Conservation (phyloP, 2,329 filamentous ascomycete species). For the Nothopassalora personata region DNA sequence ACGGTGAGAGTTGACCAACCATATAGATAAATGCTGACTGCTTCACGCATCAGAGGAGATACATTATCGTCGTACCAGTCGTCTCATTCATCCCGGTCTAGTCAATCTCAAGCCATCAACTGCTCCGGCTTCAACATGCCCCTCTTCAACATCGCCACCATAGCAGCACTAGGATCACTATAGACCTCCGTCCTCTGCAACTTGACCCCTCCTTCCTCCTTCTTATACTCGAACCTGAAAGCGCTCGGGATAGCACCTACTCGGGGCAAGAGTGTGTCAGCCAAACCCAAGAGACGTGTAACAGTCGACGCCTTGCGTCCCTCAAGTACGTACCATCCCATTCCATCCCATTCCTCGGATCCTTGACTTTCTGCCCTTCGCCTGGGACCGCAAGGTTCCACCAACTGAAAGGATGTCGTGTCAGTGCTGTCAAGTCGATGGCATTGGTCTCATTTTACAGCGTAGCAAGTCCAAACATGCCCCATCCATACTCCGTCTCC, state of each 20-base stretch:
- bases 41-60: too few species aligned
- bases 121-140: conserved; percentile 24
- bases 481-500: conserved; percentile 24
- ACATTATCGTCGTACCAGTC: too few species aligned
- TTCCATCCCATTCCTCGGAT: conserved; percentile 15
- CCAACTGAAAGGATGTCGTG: neutral
- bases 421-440: neutral
- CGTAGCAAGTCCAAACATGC: conserved; percentile 24
- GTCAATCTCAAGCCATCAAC: neutral
- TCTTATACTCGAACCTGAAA: conserved; percentile 25
- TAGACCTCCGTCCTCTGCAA: conserved; percentile 16
- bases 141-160: conserved; percentile 19
- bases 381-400: conserved; percentile 21
- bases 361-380: conserved; percentile 14
- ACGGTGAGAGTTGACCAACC: too few species aligned
- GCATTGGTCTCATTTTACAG: neutral
- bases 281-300: too few species aligned
- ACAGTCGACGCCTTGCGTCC: too few species aligned
- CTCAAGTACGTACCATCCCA: conserved; percentile 20
- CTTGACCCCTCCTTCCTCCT: conserved; percentile 15
- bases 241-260: conserved; percentile 12
- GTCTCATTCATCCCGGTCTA: too few species aligned
- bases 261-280: too few species aligned
- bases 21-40: too few species aligned
- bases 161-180: conserved; percentile 17